Base-by-base conservation (phyloP, 805 yeast species). In the Yarrowia deformans region DNA sequence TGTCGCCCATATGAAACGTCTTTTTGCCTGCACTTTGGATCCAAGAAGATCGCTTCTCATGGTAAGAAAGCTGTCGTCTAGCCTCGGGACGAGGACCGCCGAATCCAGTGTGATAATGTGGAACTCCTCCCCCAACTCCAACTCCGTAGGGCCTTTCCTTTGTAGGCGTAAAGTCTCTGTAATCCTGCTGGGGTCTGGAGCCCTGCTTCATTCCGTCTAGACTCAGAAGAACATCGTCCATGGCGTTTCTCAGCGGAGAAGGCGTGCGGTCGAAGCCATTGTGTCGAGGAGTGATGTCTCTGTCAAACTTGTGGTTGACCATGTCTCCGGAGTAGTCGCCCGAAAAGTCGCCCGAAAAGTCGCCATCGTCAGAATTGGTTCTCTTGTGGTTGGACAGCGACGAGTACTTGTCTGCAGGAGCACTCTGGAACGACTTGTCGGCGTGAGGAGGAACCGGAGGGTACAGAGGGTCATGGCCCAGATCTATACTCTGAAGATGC, bases 211-310 rank as follows among this genome's bases (percentile, higher is more conserved):
- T 66, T 29, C 70, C 72, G 48, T 78, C 77, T 18, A 77, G 70
- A 13, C 77, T 73, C 23, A 72, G 74, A 56, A 76, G 69, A 7
- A 77, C 79, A 56, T 75, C 77, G 37, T 76, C 78, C 76, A 77
- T 74, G n/a, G 79, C 80, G 54, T 70, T 72, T 42, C 77, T 56
- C 39, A 77, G 69, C 9, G 80, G 80, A 1, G 78, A 75, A 4
- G 77, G 77, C 0, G 77, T 75, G 14, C 76, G 52, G 54, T 72
- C 70, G 18, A 72, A 32, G 18, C 69, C 70, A 54, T 66, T 43
- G 71, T 68, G 48, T 32, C 29, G 70, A 1, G 66, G 66, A 18
- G 66, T 60, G 9, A 60, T 60, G 52, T 60, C 66, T 60, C 66
- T 23, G 61, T 45, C 37, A 37, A 13, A 49, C 23, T 46, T 32